A percentile compares a stretch with the other conserved stretches of the same genome.
Evolutionary conservation across 2,329 filamentous ascomycete genomes (phyloP).

Genomic region (Phyllosticta citrichinensis): DNA sequence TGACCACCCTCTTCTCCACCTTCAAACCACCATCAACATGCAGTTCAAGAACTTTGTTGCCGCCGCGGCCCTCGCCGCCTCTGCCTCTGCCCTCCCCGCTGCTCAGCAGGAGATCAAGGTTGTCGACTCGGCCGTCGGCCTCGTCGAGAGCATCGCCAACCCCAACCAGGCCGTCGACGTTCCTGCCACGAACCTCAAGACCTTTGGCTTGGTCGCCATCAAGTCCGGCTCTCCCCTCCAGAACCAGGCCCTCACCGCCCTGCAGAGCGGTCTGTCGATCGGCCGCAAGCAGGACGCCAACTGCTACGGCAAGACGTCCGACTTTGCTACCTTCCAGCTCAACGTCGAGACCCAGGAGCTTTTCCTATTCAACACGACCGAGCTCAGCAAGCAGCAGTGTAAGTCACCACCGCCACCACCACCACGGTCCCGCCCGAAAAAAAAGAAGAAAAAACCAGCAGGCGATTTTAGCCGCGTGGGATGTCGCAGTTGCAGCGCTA

Average conservation of each 20-base stretch:
- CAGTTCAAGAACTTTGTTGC: background rate
- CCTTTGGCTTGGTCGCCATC: background rate
- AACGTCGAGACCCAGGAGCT: background rate
- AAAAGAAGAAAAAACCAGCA: no score
- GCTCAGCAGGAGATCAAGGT: background rate
- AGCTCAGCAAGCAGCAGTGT: slow-evolving; percentile 1
- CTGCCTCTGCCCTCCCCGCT: background rate
- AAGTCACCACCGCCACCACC: background rate
- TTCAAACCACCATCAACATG: background rate
- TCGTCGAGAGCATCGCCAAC: background rate
- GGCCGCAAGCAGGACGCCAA: background rate
- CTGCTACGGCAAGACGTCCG: background rate
- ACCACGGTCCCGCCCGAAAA: no score
- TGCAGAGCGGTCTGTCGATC: background rate
- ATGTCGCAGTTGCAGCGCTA: background rate
- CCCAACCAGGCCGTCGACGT: background rate
- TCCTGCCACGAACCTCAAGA: background rate
- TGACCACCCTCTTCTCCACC: background rate
- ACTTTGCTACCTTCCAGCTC: background rate
- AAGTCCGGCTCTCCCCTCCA: background rate
- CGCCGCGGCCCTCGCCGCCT: background rate
- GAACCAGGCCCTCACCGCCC: background rate
- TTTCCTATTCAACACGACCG: background rate
- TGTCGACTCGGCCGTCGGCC: background rate
- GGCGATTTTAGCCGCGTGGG: no score